Evolutionary conservation across 2,329 filamentous ascomycete genomes (phyloP), one percentile per base, ranked within the genome.

Genomic region (Pseudomassariella vexata): DNA sequence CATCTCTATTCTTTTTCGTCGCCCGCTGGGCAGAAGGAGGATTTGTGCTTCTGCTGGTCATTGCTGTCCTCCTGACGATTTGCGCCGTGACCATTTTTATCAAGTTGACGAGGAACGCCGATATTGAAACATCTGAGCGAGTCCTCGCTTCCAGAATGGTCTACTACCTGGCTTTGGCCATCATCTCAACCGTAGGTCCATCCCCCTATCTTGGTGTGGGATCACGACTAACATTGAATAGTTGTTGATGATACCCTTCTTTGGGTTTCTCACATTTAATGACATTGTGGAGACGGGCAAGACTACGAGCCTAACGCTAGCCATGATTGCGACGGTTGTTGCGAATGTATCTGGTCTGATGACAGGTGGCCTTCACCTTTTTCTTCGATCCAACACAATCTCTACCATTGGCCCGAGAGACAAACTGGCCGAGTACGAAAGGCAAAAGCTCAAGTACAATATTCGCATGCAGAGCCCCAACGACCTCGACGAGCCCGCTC

Each of bases 131-230:
- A 14, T 63, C 68, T 11, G 76, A 84, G 52, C 64, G 80, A 28
- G 68, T 77, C 36, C 66, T 74, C 20, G 79, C 80, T 4, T 83
- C 79, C 6, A 67, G 76, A 38, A 83, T 84, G 76, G 73, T 82
- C 9, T 85, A 81, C 50, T 84, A 80, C 49, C 60, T 82, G 40
- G 54, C 68, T 2, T 52, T 81, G 32, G 74, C 67, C 11, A 59
- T 76, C 34, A 53, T 73, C 29, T 76, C 68, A 34, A 75, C 69
- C 50, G 79, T 82, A 46, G 57, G 71, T 60, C 15, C 6, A 7
- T 24, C 9, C 21, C 5, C 5, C 5, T 15, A 16, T n/a, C 19
- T 24, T 11, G 11, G 17, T 5, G 4, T 21, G 6, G 15, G 11
- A 3, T 9, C 4, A 14, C 7, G 4, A 14, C 53, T 65, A 45